phyloP scores from a whole-genome alignment of 306 rosid species.

The Ammopiptanthus mongolicus region DNA sequence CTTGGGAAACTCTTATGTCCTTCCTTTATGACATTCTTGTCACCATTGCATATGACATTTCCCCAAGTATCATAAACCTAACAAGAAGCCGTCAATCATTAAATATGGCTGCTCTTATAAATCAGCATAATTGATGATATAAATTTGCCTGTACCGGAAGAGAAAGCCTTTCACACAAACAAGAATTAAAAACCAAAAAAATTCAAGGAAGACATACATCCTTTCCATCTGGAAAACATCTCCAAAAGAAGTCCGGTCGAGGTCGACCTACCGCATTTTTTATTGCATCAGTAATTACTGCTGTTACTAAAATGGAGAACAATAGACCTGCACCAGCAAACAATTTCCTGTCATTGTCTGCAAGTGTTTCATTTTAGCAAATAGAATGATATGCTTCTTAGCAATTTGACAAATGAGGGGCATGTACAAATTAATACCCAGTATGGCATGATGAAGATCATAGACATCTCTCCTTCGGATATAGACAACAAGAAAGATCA shows the following conservation, averaged over 20 bases:
- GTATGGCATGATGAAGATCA: constrained; percentile 86
- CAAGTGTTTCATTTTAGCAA: neutral
- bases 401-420: neutral
- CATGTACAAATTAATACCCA: constrained; percentile 47
- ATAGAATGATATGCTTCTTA: neutral
- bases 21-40: constrained; percentile 57
- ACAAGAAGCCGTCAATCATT: constrained; percentile 19
- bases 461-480: constrained; percentile 75
- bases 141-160: neutral
- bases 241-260: constrained; percentile 95
- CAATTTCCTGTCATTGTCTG: constrained; percentile 14
- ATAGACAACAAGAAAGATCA: constrained; percentile 57
- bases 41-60: constrained; percentile 76
- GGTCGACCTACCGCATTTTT: constrained; percentile 91
- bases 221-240: constrained; percentile 96
- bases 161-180: neutral
- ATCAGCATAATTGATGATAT: neutral
- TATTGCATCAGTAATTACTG: constrained; percentile 66
- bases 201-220: constrained; percentile 52
- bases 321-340: constrained; percentile 57
- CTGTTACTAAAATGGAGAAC: constrained; percentile 66
- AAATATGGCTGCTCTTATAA: neutral
- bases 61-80: constrained; percentile 74
- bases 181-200: neutral
- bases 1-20: constrained; percentile 96